phyloP scores from a whole-genome alignment of 805 yeast species.

The Saccharomycopsis sp. region DNA sequence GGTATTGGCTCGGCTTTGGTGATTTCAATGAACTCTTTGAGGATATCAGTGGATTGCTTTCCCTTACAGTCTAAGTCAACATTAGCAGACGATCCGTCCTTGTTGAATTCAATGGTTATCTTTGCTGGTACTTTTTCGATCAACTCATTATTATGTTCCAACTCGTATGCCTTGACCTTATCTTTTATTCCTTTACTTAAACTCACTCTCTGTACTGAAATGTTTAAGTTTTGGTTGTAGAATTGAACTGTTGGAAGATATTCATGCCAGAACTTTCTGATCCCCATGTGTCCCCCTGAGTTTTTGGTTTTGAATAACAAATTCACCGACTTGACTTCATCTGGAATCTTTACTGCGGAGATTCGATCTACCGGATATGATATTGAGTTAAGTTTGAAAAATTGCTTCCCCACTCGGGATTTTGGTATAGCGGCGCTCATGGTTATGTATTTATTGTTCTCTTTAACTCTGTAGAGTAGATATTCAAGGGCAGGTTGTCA shows the following conservation, averaged over 20 bases:
- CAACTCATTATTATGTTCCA: constrained; percentile 21
- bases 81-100: neutral
- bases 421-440: constrained; percentile 27
- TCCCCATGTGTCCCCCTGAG: constrained; percentile 41
- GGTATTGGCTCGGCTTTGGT: constrained; percentile 37
- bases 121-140: constrained; percentile 35
- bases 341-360: constrained; percentile 32
- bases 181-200: constrained; percentile 13
- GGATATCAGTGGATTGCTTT: constrained; percentile 34
- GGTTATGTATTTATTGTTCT: neutral
- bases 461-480: neutral
- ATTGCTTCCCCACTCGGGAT: constrained; percentile 37
- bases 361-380: constrained; percentile 38
- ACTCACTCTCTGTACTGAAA: constrained; percentile 39
- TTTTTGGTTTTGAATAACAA: constrained; percentile 36
- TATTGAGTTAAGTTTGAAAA: constrained; percentile 35
- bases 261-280: constrained; percentile 47
- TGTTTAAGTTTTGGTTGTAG: constrained; percentile 44
- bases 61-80: constrained; percentile 38
- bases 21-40: constrained; percentile 34
- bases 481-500: no score
- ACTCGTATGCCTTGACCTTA: constrained; percentile 33
- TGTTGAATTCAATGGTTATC: constrained; percentile 29
- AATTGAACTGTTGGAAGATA: constrained; percentile 48
- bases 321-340: constrained; percentile 33